Conservation (phyloP, 2,329 filamentous ascomycete species). For the Monilinia fructigena region DNA sequence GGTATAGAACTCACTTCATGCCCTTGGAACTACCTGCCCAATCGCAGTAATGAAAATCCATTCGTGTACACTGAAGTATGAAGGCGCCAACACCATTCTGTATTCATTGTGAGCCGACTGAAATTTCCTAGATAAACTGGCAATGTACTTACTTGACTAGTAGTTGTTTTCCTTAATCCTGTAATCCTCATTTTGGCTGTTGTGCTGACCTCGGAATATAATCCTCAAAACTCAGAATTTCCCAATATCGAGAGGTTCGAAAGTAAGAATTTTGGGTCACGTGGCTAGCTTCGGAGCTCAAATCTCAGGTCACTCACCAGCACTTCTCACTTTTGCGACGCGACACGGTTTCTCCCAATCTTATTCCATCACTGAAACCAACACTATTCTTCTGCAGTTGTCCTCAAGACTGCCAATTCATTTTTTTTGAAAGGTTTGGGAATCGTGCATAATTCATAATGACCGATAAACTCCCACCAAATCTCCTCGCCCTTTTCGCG, state of each 20-base stretch:
- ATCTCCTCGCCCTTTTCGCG: constrained; percentile 90
- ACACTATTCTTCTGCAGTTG: neutral
- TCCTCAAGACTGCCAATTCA: constrained; percentile 1
- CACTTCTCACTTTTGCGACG: constrained; percentile 7
- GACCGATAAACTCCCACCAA: constrained; percentile 95
- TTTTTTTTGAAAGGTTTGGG: constrained; percentile 3
- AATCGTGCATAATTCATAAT: constrained; percentile 50
- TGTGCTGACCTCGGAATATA: constrained; percentile 11
- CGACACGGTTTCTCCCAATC: constrained; percentile 12
- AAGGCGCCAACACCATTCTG: constrained; percentile 97
- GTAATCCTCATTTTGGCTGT: constrained; percentile 50
- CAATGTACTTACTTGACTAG: constrained; percentile 49
- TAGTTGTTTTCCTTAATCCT: constrained; percentile 53
- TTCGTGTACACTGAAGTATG: constrained; percentile 92
- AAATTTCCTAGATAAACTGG: neutral
- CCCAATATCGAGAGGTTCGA: neutral
- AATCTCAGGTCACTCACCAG: constrained; percentile 16
- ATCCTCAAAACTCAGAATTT: neutral
- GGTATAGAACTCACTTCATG: constrained; percentile 72
- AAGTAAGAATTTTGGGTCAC: neutral
- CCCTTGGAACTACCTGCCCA: constrained; percentile 89
- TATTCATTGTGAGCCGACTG: constrained; percentile 25
- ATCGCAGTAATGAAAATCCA: constrained; percentile 98
- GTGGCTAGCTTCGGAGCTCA: constrained; percentile 14
- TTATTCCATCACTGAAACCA: constrained; percentile 15